A percentile compares a stretch with the other conserved stretches of the same genome.
phyloP scores from a whole-genome alignment of 768 basidiomycete genomes.

The Suillus fuscotomentosus region DNA sequence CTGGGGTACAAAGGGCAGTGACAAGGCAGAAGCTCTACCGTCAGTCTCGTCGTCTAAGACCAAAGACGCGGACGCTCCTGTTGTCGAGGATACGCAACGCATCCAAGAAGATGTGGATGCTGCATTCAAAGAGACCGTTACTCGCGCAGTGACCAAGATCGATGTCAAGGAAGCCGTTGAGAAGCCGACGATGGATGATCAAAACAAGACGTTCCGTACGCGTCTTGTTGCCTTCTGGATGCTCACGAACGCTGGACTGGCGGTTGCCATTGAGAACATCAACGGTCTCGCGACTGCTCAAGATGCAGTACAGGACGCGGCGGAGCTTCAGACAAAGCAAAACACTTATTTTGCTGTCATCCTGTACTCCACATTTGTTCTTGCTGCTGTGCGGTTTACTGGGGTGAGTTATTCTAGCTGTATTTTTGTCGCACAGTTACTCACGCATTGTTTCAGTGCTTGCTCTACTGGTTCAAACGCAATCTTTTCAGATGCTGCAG shows the following conservation, averaged over 20 bases:
- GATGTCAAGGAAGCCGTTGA: constrained; percentile 63
- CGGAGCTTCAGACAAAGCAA: constrained; percentile 43
- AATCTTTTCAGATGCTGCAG: constrained; percentile 84
- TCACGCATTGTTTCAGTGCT: constrained; percentile 48
- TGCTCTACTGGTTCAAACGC: constrained; percentile 80
- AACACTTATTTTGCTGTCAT: constrained; percentile 75
- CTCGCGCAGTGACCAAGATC: constrained; percentile 78
- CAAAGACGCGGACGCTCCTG: constrained; percentile 69
- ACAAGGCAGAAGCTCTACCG: constrained; percentile 90
- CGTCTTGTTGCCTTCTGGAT: constrained; percentile 85
- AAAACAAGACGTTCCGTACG: constrained; percentile 92
- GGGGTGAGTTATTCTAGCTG: constrained; percentile 53
- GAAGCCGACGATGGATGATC: constrained; percentile 84
- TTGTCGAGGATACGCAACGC: constrained; percentile 83
- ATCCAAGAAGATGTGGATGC: constrained; percentile 88
- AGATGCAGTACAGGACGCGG: constrained; percentile 40
- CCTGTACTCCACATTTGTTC: constrained; percentile 74
- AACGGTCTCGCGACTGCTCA: constrained; percentile 53
- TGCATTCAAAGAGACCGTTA: constrained; percentile 89
- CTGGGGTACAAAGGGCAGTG: constrained; percentile 95
- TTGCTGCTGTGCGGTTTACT: constrained; percentile 68
- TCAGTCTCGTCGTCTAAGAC: constrained; percentile 84
- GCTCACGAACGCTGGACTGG: constrained; percentile 65
- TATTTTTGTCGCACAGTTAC: constrained; percentile 1
- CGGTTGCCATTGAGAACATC: constrained; percentile 74